Percentiles rank a stretch among this genome's conserved stretches.
These are phyloP conservation scores for Teunomyces barrocoloradensis DNA, from an alignment of 805 yeast species.

Conservation along the genomic window DNA sequence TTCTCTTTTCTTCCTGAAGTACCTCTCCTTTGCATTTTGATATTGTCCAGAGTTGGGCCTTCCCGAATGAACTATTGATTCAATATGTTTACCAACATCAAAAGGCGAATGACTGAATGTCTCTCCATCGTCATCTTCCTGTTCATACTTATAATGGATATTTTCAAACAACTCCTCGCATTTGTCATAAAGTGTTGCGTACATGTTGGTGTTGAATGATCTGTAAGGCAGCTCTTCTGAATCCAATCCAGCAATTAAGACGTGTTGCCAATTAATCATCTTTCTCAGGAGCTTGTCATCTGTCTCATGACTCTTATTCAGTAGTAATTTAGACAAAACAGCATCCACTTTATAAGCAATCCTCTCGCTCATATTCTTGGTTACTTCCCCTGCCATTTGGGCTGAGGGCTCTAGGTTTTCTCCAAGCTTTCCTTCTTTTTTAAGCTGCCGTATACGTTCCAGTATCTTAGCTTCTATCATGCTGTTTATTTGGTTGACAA, in stretches of 20 bases:
- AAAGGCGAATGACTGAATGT: neutral
- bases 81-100: slow-evolving; percentile 1
- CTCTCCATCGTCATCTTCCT: slow-evolving; percentile 16
- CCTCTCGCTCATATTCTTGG: slow-evolving; percentile 6
- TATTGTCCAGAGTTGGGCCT: neutral
- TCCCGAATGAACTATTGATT: neutral
- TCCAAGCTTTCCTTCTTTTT: neutral
- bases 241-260: slow-evolving; percentile 21
- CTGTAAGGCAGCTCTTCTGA: slow-evolving; percentile 12
- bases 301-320: neutral
- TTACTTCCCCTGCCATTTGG: slow-evolving; percentile 2
- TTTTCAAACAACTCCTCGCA: slow-evolving; percentile 27
- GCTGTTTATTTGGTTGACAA: slow-evolving; percentile 21
- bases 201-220: slow-evolving; percentile 7
- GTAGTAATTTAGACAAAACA: slow-evolving; percentile 6
- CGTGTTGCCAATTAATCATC: slow-evolving; percentile 27
- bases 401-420: slow-evolving; percentile 4
- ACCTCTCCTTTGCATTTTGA: neutral
- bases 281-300: neutral
- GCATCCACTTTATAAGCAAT: slow-evolving; percentile 11
- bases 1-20: neutral
- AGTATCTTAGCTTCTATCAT: slow-evolving; percentile 16
- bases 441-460: neutral
- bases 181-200: slow-evolving; percentile 16
- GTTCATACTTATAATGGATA: slow-evolving; percentile 26